phyloP scores from a whole-genome alignment of 306 rosid genomes.

The Ormosia emarginata region DNA sequence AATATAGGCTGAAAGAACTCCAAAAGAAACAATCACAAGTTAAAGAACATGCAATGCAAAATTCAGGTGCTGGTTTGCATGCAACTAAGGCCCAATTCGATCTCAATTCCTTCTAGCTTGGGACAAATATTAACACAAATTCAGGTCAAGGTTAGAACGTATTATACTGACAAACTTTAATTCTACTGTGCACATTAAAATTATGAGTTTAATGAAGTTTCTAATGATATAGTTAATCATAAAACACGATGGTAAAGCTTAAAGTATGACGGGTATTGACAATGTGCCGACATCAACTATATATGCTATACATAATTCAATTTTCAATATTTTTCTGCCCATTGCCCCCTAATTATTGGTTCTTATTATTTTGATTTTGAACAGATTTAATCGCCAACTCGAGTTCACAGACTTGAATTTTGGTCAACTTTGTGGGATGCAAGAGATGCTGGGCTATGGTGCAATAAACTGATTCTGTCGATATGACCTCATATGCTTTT shows the following conservation, averaged over 20 bases:
- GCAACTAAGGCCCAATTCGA: not conserved
- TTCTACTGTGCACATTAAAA: not conserved
- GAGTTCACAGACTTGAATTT: not conserved
- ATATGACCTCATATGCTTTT: not conserved
- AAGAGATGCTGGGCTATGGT: not conserved
- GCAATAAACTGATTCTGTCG: not conserved
- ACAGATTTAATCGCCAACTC: not conserved
- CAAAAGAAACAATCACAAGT: not conserved
- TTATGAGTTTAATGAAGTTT: not conserved
- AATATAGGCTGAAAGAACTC: slow-evolving; percentile 36
- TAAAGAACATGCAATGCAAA: not conserved
- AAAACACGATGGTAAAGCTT: not conserved
- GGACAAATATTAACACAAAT: not conserved
- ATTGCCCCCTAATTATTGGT: not conserved
- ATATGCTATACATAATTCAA: not conserved
- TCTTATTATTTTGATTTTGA: not conserved
- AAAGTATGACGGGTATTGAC: not conserved
- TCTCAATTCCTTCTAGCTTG: not conserved
- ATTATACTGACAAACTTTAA: not conserved
- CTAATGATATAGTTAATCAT: not conserved
- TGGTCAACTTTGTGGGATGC: not conserved
- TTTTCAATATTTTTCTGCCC: not conserved
- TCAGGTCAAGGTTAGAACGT: not conserved
- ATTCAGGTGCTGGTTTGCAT: not conserved
- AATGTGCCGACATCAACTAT: not conserved